A percentile compares a stretch with the other conserved stretches of the same genome.
Evolutionary conservation across 225 moss, liverwort and hornwort species (phyloP).

Genomic region (Marchantia polymorpha): DNA sequence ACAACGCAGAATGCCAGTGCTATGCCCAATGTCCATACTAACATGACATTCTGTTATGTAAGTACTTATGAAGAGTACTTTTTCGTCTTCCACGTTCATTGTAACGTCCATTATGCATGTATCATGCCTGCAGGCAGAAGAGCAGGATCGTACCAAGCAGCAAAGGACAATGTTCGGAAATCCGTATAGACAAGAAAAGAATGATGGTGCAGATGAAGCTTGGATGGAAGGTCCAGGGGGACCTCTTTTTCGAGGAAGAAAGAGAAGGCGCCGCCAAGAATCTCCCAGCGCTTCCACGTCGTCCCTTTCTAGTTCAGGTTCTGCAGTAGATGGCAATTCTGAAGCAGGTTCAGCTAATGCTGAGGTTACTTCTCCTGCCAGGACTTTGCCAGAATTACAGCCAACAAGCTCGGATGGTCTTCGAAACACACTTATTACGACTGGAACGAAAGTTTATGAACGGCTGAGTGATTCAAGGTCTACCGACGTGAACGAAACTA

Average conservation of each 20-base stretch:
- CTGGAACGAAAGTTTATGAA: constrained; percentile 24
- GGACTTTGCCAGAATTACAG: constrained; percentile 48
- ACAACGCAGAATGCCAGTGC: not conserved
- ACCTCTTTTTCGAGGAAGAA: constrained; percentile 63
- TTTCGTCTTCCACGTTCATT: not conserved
- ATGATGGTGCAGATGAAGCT: constrained; percentile 96
- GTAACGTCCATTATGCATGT: not conserved
- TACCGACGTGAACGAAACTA: constrained; percentile 20
- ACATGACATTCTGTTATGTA: not conserved
- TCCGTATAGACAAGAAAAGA: constrained; percentile 96
- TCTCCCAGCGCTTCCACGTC: constrained; percentile 50
- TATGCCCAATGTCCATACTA: not conserved
- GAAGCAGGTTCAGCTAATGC: constrained; percentile 57
- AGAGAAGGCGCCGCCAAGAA: constrained; percentile 61
- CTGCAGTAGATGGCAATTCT: constrained; percentile 60
- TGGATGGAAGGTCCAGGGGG: constrained; percentile 97
- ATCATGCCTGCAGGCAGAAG: constrained; percentile 67
- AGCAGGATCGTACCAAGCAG: constrained; percentile 92
- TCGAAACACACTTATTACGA: constrained; percentile 24
- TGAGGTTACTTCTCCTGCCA: constrained; percentile 85
- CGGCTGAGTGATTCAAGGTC: constrained; percentile 27
- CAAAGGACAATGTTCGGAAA: constrained; percentile 98
- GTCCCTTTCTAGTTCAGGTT: constrained; percentile 66
- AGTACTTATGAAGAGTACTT: too few species aligned
- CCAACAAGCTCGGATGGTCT: constrained; percentile 34